phyloP scores from a whole-genome alignment of 495 filamentous ascomycete genomes.

The Penicillium manginii region DNA sequence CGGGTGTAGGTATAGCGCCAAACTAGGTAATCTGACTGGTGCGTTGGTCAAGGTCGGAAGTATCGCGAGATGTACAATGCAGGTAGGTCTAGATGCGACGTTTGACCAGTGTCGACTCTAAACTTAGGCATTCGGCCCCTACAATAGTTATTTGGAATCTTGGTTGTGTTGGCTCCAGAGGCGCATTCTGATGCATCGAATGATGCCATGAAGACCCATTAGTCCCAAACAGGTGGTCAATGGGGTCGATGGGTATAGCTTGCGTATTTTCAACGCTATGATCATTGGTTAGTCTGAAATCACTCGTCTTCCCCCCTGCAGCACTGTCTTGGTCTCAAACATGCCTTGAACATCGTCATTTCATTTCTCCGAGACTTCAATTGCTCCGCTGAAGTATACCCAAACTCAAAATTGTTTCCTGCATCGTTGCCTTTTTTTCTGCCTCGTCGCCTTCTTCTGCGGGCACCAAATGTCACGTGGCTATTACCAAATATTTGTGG shows the following conservation, averaged over 20 bases:
- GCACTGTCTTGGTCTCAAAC: conserved; percentile 1
- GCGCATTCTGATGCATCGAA: conserved; percentile 1
- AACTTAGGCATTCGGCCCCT: background rate
- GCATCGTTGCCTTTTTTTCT: conserved; percentile 6
- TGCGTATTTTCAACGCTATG: background rate
- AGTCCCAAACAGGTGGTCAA: conserved; percentile 6
- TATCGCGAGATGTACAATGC: background rate
- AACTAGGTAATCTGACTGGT: background rate
- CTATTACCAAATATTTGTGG: background rate
- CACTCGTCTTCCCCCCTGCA: background rate
- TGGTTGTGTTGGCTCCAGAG: background rate
- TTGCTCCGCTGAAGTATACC: background rate
- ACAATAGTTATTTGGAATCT: background rate
- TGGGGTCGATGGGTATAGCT: background rate
- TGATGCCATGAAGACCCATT: background rate
- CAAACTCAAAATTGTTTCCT: background rate
- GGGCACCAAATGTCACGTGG: background rate
- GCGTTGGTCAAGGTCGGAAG: conserved; percentile 2
- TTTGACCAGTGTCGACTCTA: background rate
- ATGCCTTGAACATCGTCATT: background rate
- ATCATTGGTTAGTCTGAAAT: background rate
- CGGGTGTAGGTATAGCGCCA: background rate
- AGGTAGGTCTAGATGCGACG: conserved; percentile 2
- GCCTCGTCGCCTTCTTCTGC: background rate
- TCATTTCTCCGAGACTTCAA: background rate